phyloP scores from a whole-genome alignment of 2,329 filamentous ascomycete genomes.

The Emergomyces orientalis region DNA sequence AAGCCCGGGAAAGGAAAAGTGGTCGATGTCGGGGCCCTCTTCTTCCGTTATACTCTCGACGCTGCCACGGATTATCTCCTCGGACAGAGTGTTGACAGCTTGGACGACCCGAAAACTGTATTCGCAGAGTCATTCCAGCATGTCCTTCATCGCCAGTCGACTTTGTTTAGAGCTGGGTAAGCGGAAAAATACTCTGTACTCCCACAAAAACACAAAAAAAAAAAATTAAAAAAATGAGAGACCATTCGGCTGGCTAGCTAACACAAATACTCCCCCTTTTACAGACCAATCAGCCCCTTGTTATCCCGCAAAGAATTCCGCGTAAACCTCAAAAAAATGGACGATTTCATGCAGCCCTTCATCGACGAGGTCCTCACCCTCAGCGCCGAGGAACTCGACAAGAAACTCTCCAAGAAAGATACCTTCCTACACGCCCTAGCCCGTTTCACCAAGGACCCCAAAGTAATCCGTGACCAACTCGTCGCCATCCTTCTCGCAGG shows the following conservation, averaged over 20 bases:
- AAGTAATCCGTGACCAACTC: constrained; percentile 72
- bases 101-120: constrained; percentile 51
- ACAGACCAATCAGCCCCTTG: constrained; percentile 50
- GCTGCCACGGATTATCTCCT: constrained; percentile 79
- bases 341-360: constrained; percentile 66
- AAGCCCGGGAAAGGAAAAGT: constrained; percentile 28
- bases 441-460: constrained; percentile 57
- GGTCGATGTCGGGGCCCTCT: constrained; percentile 65
- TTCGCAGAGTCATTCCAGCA: constrained; percentile 78
- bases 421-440: constrained; percentile 84
- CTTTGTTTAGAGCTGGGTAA: constrained; percentile 55
- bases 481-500: constrained; percentile 75
- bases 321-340: constrained; percentile 56
- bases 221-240: not conserved
- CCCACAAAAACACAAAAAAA: not conserved
- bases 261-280: not conserved
- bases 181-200: constrained; percentile 13
- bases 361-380: constrained; percentile 66
- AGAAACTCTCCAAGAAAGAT: constrained; percentile 60
- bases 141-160: constrained; percentile 64
- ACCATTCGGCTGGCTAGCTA: not conserved
- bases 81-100: constrained; percentile 59
- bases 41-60: constrained; percentile 77
- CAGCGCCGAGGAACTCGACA: constrained; percentile 59
- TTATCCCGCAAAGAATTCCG: constrained; percentile 59